phyloP scores from a whole-genome alignment of 495 filamentous ascomycete genomes.

The Talaromyces stipitatus region DNA sequence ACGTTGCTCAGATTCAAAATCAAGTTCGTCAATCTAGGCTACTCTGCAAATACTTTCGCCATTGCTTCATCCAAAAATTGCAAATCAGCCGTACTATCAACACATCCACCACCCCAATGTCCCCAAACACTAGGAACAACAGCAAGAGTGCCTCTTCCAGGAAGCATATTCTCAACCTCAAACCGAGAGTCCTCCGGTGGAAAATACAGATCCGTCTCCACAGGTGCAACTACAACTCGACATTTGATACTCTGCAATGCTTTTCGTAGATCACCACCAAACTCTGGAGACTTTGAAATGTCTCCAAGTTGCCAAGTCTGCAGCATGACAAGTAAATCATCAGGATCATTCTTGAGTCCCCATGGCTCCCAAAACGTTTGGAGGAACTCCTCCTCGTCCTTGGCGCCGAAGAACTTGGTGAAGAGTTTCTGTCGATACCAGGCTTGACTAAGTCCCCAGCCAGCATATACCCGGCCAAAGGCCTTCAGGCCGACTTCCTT shows the following conservation, averaged over 20 bases:
- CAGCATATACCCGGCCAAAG: slow-evolving; percentile 64
- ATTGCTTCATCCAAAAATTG: slow-evolving; percentile 59
- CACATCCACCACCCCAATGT: slow-evolving; percentile 57
- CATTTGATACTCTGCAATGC: slow-evolving; percentile 62
- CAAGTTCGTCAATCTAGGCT: neutral
- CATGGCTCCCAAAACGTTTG: slow-evolving; percentile 65
- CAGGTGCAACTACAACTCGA: slow-evolving; percentile 56
- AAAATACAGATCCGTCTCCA: slow-evolving; percentile 67
- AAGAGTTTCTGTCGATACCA: slow-evolving; percentile 64
- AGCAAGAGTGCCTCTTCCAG: slow-evolving; percentile 49
- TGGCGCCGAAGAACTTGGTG: slow-evolving; percentile 50
- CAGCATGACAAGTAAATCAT: slow-evolving; percentile 58
- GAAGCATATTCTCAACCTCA: slow-evolving; percentile 56
- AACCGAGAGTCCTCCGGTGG: slow-evolving; percentile 65
- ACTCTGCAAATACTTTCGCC: slow-evolving; percentile 35
- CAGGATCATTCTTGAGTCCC: slow-evolving; percentile 60
- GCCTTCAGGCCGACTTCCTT: slow-evolving; percentile 57
- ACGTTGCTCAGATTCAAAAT: neutral
- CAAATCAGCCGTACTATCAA: slow-evolving; percentile 54
- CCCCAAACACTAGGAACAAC: slow-evolving; percentile 62
- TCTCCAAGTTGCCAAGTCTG: slow-evolving; percentile 71
- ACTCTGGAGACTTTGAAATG: slow-evolving; percentile 53
- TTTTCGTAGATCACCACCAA: slow-evolving; percentile 55
- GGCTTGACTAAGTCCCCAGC: slow-evolving; percentile 67
- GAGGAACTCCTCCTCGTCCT: slow-evolving; percentile 62